Percentiles rank a stretch among this genome's conserved stretches.
Evolutionary conservation across 148 eudicot genomes (phyloP).

Genomic region (Silene uniflora): DNA sequence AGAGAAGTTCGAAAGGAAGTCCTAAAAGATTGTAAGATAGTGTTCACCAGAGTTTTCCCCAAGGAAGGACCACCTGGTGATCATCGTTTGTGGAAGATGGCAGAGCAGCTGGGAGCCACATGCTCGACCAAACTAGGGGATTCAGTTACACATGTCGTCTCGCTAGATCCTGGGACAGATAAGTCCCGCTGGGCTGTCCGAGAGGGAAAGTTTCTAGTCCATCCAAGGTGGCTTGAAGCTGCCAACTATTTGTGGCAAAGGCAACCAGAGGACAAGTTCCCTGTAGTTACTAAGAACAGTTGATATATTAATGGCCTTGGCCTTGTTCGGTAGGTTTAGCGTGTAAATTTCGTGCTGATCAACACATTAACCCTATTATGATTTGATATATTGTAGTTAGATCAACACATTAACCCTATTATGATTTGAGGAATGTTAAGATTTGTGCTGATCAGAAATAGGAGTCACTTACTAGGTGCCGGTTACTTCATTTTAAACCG

Average conservation of each 20-base stretch:
- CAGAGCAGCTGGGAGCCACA: conserved; percentile 69
- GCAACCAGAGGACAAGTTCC: conserved; percentile 71
- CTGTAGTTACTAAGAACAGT: conserved; percentile 23
- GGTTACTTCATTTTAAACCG: no score
- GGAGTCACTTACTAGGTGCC: no score
- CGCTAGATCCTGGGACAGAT: conserved; percentile 54
- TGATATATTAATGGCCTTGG: no score
- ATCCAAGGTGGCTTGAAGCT: conserved; percentile 74
- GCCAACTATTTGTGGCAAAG: conserved; percentile 54
- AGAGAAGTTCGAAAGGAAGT: conserved; percentile 53
- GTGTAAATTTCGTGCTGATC: no score
- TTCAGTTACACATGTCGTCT: conserved; percentile 65
- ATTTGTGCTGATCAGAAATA: no score
- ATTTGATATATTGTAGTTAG: no score
- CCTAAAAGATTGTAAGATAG: conserved; percentile 56
- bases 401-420: no score
- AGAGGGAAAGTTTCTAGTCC: conserved; percentile 60
- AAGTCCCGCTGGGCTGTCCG: conserved; percentile 70
- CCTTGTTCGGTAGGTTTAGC: no score
- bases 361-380: no score
- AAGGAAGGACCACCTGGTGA: no score
- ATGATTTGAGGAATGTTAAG: no score
- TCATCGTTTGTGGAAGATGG: conserved; percentile 69
- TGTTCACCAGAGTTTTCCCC: conserved; percentile 62
- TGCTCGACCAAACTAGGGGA: conserved; percentile 46